Base-by-base conservation (phyloP, 495 filamentous ascomycete genomes). In the Talaromyces thailandensis region DNA sequence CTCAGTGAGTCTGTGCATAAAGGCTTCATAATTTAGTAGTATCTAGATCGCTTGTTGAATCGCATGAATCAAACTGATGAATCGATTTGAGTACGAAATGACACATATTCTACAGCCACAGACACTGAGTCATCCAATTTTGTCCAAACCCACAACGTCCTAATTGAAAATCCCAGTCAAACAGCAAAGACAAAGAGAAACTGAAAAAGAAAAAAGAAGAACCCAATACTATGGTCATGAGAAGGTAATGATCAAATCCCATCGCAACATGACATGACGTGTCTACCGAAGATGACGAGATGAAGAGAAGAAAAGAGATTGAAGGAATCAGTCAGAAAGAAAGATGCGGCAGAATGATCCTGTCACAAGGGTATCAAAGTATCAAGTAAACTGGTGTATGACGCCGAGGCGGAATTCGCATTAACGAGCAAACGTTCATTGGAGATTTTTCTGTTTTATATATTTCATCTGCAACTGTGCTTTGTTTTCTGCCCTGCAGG, bases 291-390 rank as follows among this genome's bases (percentile, higher is more conserved):
- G 26, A n/a, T 25, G 28, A 21, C 35, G 14, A 35, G 29, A 23
- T 25, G 28, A 21, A 57, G 14, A 35, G 29, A 23, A 57, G 12
- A 31, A 21, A 35, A 57, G 16, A 28, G 26, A 55, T 26, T 14
- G 26, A 55, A 51, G 8, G 28, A 55, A 55, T 28, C 51, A 55
- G 26, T 25, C 23, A 55, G 21, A 48, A 48, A 8, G 11, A 23
- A 55, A 31, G 23, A 35, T 73, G 70, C 71, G 66, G 70, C 74
- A 69, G 70, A 74, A 67, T 66, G 71, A 70, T 68, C 69, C 68
- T 68, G 72, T 72, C 71, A 74, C 70, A 77, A 77, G 77, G 77
- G 77, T 79, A 79, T 79, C 77, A 79, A 79, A 71, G 45, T 63
- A 66, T 56, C 24, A 67, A 65, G 65, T 55, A 55, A 55, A 55